Evolutionary conservation across 345 rosid species (phyloP), one percentile per base, ranked within the genome.

Genomic region (Reutealis trisperma): DNA sequence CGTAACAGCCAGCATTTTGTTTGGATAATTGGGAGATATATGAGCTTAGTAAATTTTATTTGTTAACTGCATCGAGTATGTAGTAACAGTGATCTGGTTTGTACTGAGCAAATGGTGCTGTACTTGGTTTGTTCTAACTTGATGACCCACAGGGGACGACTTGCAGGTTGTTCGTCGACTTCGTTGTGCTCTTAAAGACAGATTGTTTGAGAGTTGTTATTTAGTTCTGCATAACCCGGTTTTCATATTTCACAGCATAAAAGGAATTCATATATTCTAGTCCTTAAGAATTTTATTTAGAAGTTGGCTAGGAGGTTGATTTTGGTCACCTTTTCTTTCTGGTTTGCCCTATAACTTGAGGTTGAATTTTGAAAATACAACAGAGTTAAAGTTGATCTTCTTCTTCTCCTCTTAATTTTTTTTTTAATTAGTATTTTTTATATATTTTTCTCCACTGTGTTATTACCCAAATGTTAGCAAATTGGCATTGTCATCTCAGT

Each of bases 261-360:
- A 65, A 65, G 19, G 49, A 61, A 16, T 8, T 18, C 18, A 27
- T 16, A 16, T 8, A 14, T 37, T 25, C 69, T 65, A 19, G 49
- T 19, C 13, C 4, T 65, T 32, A 8, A 47, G 44, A 19, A 37
- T 37, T 19, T 32, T 65, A 8, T 65, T 64, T 64, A 37, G 25
- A 65, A 27, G 55, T 42, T 64, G 70, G 8, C 70, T 44, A 15
- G 59, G 70, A 67, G 70, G 52, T 21, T 67, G 25, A 9, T 67
- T 41, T 30, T 30, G 18, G 19, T 42, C 13, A 22, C 27, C n/a
- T 67, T 25, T 66, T 11, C 51, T 42, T 44, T 45, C 55, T 67
- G 18, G 54, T 45, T 42, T 51, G 13, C 51, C 70, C 44, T 65
- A 19, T 54, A 16, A 34, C 70, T 42, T 42, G n/a, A n/a, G 21